phyloP scores from a whole-genome alignment of 305 asterid genomes.

The Ilex paraguariensis region DNA sequence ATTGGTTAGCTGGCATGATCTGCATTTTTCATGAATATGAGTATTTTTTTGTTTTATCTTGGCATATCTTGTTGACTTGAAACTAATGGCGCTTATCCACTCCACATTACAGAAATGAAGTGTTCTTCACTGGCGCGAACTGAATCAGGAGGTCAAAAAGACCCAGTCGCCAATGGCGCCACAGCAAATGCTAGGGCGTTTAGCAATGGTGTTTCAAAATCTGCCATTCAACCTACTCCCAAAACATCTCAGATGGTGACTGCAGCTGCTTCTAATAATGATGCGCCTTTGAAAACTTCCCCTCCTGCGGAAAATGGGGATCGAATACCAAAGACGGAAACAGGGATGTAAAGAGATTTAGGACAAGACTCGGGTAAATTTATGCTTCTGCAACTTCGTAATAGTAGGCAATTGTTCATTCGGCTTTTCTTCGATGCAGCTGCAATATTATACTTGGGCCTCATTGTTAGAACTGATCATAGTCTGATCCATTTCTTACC shows the following conservation, averaged over 20 bases:
- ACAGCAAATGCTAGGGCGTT: constrained; percentile 6
- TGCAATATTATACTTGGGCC: constrained; percentile 23
- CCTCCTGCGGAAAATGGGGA: constrained; percentile 49
- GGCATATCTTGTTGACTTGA: not conserved
- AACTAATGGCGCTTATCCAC: not conserved
- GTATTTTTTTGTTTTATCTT: too few relatives aligned
- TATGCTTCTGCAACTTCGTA: constrained; percentile 41
- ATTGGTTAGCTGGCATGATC: not conserved
- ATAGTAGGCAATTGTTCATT: constrained; percentile 38
- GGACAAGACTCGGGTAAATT: constrained; percentile 26
- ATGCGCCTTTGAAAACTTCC: constrained; percentile 22
- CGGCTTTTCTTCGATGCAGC: constrained; percentile 34
- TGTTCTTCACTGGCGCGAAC: constrained; percentile 56
- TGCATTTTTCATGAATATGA: too few relatives aligned
- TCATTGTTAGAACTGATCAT: constrained; percentile 15
- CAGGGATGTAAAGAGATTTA: constrained; percentile 32
- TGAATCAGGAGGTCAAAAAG: constrained; percentile 39
- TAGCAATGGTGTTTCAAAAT: constrained; percentile 48
- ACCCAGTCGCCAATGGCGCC: constrained; percentile 32
- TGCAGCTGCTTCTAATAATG: constrained; percentile 27
- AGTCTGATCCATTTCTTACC: constrained; percentile 5
- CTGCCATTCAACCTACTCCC: constrained; percentile 23
- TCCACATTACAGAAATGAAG: constrained; percentile 47
- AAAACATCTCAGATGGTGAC: constrained; percentile 31
- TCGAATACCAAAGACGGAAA: constrained; percentile 42